Base-by-base conservation (phyloP, 2,329 filamentous ascomycete species). In the Talaromyces sp. region DNA sequence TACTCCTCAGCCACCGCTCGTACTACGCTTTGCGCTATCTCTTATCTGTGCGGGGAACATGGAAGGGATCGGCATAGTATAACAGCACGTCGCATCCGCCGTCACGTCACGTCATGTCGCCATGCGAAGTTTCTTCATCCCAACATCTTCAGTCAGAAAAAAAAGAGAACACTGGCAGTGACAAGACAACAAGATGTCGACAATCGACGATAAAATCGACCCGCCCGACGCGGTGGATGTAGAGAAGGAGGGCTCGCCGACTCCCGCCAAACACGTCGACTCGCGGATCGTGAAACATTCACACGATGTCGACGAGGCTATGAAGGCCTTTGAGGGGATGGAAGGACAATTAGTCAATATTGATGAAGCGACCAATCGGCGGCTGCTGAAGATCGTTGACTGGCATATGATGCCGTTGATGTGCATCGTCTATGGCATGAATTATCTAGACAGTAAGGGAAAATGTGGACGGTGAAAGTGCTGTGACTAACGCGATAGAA, bases 381-480 rank as follows among this genome's bases (percentile, higher is more conserved):
- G 82, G n/a, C 68, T 89, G 17, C 67, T 88, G n/a, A 74, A 78
- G 19, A 82, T 78, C 57, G 87, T 88, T 61, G 86, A 89, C 69
- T 81, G 77, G 79, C 82, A 85, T 67, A 72, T 86, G 64, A 83
- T 86, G 80, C 84, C 83, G 0, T 72, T 86, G 64, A 76, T 86
- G 67, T 86, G 83, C 61, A 66, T 83, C 31, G 77, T 85, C 4
- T 86, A 86, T 64, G 82, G 81, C 1, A 74, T 86, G 66, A 84
- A 85, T 64, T 86, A 79, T 67, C 72, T 86, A 7, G 82, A 80
- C 63, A 80, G 75, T 77, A 72, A 46, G 73, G 21, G 10, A 7
- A 27, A 46, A 10, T 19, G 53, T 32, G 7, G 6, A 19, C 24
- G 24, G 24, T 50, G n/a, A 41, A 7, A 10, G 10, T 27, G 19